A percentile compares a stretch with the other conserved stretches of the same genome.
phyloP scores from a whole-genome alignment of 2,329 filamentous ascomycete species.

The Teratosphaeria destructans region DNA sequence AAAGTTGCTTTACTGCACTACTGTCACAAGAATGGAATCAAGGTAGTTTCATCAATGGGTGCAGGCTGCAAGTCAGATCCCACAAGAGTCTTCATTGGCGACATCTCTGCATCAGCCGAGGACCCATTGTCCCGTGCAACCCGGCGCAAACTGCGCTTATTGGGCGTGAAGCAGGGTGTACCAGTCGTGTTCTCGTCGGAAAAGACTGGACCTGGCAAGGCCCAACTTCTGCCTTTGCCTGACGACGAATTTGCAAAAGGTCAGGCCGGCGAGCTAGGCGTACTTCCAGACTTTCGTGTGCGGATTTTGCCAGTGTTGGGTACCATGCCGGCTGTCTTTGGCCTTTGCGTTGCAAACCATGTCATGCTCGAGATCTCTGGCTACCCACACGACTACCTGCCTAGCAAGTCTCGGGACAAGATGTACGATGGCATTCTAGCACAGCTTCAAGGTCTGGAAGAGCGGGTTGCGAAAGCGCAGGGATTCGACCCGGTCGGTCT shows the following conservation, averaged over 20 bases:
- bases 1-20: conserved; percentile 87
- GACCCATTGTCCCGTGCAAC: conserved; percentile 82
- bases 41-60: conserved; percentile 90
- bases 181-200: conserved; percentile 90
- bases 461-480: conserved; percentile 54
- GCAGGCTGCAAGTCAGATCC: conserved; percentile 85
- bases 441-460: conserved; percentile 65
- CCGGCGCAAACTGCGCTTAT: conserved; percentile 61
- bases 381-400: conserved; percentile 78
- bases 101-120: conserved; percentile 79
- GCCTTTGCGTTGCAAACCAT: conserved; percentile 83
- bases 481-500: conserved; percentile 55
- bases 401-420: conserved; percentile 74
- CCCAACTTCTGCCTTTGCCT: conserved; percentile 71
- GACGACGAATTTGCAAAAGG: conserved; percentile 86
- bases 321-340: conserved; percentile 96
- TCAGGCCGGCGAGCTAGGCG: conserved; percentile 72
- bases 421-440: conserved; percentile 80
- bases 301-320: conserved; percentile 91
- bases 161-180: conserved; percentile 74
- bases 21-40: conserved; percentile 66
- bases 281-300: conserved; percentile 84
- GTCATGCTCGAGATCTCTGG: conserved; percentile 71
- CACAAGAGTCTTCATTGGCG: conserved; percentile 78
- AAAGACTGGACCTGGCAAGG: conserved; percentile 81